Evolutionary conservation across 768 basidiomycete species (phyloP), one percentile per base, ranked within the genome.

Genomic region (Udeniomyces megalosporus): DNA sequence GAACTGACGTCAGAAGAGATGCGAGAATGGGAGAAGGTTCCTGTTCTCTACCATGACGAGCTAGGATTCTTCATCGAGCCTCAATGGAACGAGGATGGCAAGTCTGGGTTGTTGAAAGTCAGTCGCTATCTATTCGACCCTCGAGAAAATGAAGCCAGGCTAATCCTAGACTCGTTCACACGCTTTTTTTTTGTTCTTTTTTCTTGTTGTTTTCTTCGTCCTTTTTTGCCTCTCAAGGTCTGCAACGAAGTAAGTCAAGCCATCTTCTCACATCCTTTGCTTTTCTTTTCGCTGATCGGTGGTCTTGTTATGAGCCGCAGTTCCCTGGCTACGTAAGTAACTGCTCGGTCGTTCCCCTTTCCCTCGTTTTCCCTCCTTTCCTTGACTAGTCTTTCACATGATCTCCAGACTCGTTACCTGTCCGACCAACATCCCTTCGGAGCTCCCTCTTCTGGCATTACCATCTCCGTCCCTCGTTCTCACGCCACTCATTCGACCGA

Each of bases 1-100:
- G 67, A 72, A 47, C 58, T 74, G 12, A 70, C 70, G 11, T 65
- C 62, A 4, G 69, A 71, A 32, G 73, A 74, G 51, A 65, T 70
- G 10, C 58, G 29, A 29, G 50, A 50, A 7, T 68, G 67, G 54
- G 67, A 67, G 31, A 58, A 61, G n/a, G 60, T 67, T 10, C 69
- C 72, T 4, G 69, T 70, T 3, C 65, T 72, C 42, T 74, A 74
- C 60, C 68, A 72, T 61, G 66, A 67, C 29, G 66, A 69, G 47
- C 63, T 70, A 66, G 72, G 72, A 5, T 73, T 73, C 66, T 70
- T 69, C 65, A 67, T 73, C 45, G 71, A 73, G 59, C 71, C 71
- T 17, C 38, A 42, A 42, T 42, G 38, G 38, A 17, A 42, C 8
- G 7, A 61, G 59, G 42, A 35, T 26, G 46, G 56, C 31, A 32